Evolutionary conservation across 257 asterid genomes (phyloP).

Genomic region (Solanum peruvianum): DNA sequence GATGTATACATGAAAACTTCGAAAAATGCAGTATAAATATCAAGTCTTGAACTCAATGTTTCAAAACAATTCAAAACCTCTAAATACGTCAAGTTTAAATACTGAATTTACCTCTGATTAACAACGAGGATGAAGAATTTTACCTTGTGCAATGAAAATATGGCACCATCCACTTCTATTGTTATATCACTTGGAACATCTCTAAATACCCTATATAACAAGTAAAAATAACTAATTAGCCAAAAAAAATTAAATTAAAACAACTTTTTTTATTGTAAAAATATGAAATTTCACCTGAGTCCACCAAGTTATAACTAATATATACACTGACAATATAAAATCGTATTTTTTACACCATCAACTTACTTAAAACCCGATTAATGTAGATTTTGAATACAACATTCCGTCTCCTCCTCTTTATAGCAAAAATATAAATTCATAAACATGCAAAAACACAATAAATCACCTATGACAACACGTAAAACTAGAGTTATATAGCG

Average conservation of each 20-base stretch:
- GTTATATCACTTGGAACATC: conserved; percentile 94
- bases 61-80: not conserved
- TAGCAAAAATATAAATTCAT: not conserved
- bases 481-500: not conserved
- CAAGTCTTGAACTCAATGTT: not conserved
- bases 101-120: not conserved
- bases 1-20: not conserved
- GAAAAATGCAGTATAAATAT: not conserved
- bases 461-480: not conserved
- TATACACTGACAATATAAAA: not conserved
- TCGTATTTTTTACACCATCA: no score
- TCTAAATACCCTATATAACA: conserved; percentile 60
- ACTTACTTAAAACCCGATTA: no score
- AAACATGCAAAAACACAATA: not conserved
- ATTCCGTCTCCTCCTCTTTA: no score
- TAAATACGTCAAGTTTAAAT: not conserved
- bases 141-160: conserved; percentile 80
- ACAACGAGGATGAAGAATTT: not conserved
- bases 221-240: conserved; percentile 1
- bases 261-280: not conserved
- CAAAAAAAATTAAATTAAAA: not conserved
- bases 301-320: not conserved
- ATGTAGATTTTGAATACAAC: no score
- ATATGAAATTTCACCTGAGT: not conserved
- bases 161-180: conserved; percentile 70